Conservation (phyloP, 1,284 basidiomycete genomes). For the Schizophyllum commune region DNA sequence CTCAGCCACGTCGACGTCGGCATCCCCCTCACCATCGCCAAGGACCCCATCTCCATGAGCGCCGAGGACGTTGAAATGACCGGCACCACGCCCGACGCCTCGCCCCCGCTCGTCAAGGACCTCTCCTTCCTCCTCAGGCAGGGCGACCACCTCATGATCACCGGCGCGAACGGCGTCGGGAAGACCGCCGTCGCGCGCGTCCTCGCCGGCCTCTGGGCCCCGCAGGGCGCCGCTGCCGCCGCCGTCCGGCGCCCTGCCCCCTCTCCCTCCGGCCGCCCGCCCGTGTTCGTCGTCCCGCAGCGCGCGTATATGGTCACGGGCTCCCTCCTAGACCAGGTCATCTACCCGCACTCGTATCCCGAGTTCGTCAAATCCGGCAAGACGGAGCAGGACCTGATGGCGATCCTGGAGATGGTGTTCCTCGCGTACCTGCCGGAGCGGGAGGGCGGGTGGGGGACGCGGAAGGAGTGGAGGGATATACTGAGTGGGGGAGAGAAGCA, state of each 20-base stretch:
- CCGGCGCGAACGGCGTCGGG: slow-evolving; percentile 88
- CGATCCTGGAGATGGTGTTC: slow-evolving; percentile 75
- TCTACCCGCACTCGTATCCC: slow-evolving; percentile 81
- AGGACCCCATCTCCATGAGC: slow-evolving; percentile 1
- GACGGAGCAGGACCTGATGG: slow-evolving; percentile 64
- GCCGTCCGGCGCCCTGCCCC: slow-evolving; percentile 22
- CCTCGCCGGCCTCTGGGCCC: slow-evolving; percentile 82
- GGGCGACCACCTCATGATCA: slow-evolving; percentile 91
- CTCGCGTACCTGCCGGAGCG: slow-evolving; percentile 80
- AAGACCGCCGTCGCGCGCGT: slow-evolving; percentile 93
- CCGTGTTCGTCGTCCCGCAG: slow-evolving; percentile 88
- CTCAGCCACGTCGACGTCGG: slow-evolving; percentile 72
- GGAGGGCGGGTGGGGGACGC: slow-evolving; percentile 84
- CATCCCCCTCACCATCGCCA: slow-evolving; percentile 37
- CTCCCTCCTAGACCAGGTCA: slow-evolving; percentile 80
- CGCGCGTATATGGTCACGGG: slow-evolving; percentile 87
- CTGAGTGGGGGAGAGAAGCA: slow-evolving; percentile 96
- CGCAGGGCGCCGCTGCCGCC: slow-evolving; percentile 33
- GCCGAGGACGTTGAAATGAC: slow-evolving; percentile 12
- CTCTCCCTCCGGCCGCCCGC: slow-evolving; percentile 30
- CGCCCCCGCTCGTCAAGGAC: slow-evolving; percentile 56
- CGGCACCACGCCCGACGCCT: slow-evolving; percentile 11
- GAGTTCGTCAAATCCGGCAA: slow-evolving; percentile 54
- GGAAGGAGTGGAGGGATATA: slow-evolving; percentile 96
- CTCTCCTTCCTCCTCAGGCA: slow-evolving; percentile 65